A percentile compares a stretch with the other conserved stretches of the same genome.
phyloP scores from a whole-genome alignment of 192 early-diverging fungal genomes.

The Gonapodya sp. region DNA sequence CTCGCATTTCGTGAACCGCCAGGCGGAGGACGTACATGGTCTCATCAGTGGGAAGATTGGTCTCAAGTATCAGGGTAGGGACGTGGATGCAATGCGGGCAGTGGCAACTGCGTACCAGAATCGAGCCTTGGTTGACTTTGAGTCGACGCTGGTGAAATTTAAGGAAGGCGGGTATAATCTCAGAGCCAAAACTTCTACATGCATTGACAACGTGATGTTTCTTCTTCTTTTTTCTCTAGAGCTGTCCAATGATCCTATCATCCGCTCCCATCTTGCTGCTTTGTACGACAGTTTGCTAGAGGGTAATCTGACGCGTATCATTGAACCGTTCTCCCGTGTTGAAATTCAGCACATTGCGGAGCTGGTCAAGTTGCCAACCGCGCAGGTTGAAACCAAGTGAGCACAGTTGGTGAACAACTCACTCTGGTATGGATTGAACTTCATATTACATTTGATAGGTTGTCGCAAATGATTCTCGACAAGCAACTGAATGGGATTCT shows the following conservation, averaged over 20 bases:
- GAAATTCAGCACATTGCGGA: slow-evolving; percentile 93
- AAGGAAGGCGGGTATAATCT: no score
- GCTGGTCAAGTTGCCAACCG: slow-evolving; percentile 81
- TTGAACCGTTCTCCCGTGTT: slow-evolving; percentile 95
- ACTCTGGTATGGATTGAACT: background rate
- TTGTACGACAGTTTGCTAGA: slow-evolving; percentile 95
- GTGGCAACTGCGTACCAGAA: slow-evolving; percentile 95
- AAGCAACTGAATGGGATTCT: slow-evolving; percentile 90
- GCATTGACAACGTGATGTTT: background rate
- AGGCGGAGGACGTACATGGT: slow-evolving; percentile 88
- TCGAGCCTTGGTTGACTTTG: slow-evolving; percentile 93
- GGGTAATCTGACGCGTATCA: slow-evolving; percentile 91
- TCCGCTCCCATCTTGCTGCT: slow-evolving; percentile 80
- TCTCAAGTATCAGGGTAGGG: slow-evolving; percentile 71
- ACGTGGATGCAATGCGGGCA: slow-evolving; percentile 89
- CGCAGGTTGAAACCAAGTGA: slow-evolving; percentile 88
- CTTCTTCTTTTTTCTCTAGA: slow-evolving; percentile 34
- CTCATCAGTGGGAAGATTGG: slow-evolving; percentile 91
- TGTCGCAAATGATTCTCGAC: slow-evolving; percentile 99
- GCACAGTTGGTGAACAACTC: background rate
- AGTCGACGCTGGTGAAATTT: slow-evolving; percentile 76
- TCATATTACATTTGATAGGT: slow-evolving; percentile 17
- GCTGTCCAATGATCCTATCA: slow-evolving; percentile 85
- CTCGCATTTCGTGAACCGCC: slow-evolving; percentile 8
- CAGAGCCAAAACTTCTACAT: slow-evolving; percentile 13